Evolutionary conservation across 2,329 filamentous ascomycete species (phyloP).

Genomic region (Eurotiales sp.): DNA sequence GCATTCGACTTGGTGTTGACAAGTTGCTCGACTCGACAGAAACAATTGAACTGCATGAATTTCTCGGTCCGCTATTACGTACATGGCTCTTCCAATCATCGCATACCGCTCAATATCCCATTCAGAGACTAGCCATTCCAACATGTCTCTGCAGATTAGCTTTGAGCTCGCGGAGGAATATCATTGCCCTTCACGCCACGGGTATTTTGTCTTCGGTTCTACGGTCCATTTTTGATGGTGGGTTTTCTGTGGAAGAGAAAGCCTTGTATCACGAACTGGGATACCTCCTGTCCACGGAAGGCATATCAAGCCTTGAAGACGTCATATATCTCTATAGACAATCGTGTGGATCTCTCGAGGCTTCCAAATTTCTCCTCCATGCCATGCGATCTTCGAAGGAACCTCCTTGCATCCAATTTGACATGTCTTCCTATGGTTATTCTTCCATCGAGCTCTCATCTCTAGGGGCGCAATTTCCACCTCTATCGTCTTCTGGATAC

Average conservation of each 20-base stretch:
- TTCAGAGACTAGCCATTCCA: constrained; percentile 56
- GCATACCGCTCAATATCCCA: constrained; percentile 43
- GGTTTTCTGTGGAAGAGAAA: constrained; percentile 55
- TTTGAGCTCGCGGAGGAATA: constrained; percentile 63
- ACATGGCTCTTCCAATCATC: constrained; percentile 58
- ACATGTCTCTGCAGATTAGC: constrained; percentile 59
- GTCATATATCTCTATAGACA: constrained; percentile 69
- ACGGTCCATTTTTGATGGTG: constrained; percentile 57
- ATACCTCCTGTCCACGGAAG: constrained; percentile 65
- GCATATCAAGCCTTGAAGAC: constrained; percentile 76
- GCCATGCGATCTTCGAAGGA: constrained; percentile 71
- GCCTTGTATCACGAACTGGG: constrained; percentile 64
- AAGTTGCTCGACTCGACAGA: constrained; percentile 38
- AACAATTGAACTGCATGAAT: constrained; percentile 40
- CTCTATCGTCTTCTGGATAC: constrained; percentile 73
- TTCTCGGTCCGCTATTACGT: constrained; percentile 35
- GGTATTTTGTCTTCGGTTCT: constrained; percentile 66
- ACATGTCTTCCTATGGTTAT: constrained; percentile 81
- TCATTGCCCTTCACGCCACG: constrained; percentile 67
- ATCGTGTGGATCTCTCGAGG: constrained; percentile 49
- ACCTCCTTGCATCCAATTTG: constrained; percentile 88
- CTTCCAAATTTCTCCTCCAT: constrained; percentile 67
- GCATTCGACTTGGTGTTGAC: constrained; percentile 29
- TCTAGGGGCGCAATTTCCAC: constrained; percentile 82
- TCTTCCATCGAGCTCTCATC: constrained; percentile 85